A percentile compares a stretch with the other conserved stretches of the same genome.
Conservation (phyloP, 2,329 filamentous ascomycete genomes). For the Colletotrichum sp. region DNA sequence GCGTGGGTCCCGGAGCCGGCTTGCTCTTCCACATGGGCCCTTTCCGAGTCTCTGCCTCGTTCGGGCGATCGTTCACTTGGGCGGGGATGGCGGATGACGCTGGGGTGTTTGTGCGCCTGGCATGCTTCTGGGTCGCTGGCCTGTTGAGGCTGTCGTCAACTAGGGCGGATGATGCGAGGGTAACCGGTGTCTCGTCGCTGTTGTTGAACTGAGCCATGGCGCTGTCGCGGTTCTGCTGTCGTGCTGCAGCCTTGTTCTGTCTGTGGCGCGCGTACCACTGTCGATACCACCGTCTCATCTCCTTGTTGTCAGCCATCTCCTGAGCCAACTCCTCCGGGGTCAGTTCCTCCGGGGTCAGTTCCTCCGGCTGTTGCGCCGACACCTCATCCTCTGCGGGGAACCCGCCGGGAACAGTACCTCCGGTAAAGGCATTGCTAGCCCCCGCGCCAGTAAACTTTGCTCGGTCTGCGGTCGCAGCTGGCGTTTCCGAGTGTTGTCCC, state of each 20-base stretch:
- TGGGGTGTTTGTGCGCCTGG: neutral
- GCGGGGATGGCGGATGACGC: neutral
- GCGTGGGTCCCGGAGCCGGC: neutral
- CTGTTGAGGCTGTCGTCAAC: neutral
- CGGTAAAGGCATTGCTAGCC: neutral
- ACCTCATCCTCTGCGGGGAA: neutral
- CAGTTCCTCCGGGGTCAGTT: neutral
- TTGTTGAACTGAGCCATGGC: neutral
- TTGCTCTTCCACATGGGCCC: neutral
- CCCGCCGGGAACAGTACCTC: neutral
- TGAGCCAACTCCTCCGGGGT: neutral
- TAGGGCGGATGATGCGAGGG: neutral
- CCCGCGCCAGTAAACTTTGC: neutral
- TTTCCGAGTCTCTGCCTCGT: neutral
- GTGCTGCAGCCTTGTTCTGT: neutral
- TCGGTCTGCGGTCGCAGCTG: neutral
- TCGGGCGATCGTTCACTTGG: neutral
- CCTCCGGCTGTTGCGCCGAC: neutral
- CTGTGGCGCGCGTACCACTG: neutral
- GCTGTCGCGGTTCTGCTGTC: neutral
- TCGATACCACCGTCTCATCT: neutral
- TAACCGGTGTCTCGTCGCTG: neutral
- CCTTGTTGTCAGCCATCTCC: neutral
- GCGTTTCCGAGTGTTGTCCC: neutral
- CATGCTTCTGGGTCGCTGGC: neutral